Evolutionary conservation across 345 rosid species (phyloP).

Genomic region (Hevea brasiliensis): DNA sequence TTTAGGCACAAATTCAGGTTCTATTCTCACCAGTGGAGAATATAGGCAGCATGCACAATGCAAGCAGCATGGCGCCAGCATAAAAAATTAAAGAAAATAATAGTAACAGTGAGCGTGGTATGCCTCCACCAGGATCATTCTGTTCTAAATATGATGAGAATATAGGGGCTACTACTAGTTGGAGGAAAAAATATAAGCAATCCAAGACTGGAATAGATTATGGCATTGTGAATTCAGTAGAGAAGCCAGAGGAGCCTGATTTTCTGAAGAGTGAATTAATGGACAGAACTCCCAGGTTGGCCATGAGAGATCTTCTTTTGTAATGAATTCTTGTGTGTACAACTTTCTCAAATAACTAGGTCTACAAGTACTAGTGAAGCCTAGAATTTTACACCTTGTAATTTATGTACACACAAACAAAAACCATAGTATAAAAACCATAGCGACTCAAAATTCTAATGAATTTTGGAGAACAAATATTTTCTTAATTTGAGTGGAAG

Average conservation of each 20-base stretch:
- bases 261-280: no score
- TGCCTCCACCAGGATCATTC: conserved; percentile 24
- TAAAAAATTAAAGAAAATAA: conserved; percentile 56
- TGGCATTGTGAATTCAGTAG: conserved; percentile 44
- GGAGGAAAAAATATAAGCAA: conserved; percentile 35
- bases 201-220: conserved; percentile 49
- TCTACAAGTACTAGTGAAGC: no score
- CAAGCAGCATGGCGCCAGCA: conserved; percentile 80
- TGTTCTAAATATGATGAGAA: conserved; percentile 34
- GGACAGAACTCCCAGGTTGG: no score
- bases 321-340: no score
- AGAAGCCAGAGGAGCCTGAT: conserved; percentile 84
- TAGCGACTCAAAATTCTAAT: no score
- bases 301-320: no score
- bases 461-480: no score
- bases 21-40: conserved; percentile 88
- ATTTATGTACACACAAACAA: no score
- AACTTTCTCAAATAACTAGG: no score
- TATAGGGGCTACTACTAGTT: conserved; percentile 38
- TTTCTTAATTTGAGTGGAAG: no score
- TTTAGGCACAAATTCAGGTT: conserved; percentile 74
- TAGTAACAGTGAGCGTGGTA: conserved; percentile 49
- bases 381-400: no score
- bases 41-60: conserved; percentile 85
- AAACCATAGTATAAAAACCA: no score